Evolutionary conservation across 345 rosid species (phyloP).

Genomic region (Geranium rotundifolium): DNA sequence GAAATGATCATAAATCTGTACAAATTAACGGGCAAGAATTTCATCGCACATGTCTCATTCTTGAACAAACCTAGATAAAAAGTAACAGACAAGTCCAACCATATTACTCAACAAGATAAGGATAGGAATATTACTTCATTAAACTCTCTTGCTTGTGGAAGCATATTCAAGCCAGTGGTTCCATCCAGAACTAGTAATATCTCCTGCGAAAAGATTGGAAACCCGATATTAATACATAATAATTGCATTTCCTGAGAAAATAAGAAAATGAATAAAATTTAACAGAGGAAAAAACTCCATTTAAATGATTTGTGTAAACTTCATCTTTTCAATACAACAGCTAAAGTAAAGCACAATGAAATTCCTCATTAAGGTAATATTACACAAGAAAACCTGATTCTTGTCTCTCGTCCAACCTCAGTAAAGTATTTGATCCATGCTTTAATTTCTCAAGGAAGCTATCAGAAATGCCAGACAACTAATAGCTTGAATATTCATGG

Average conservation of each 20-base stretch:
- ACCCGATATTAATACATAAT: neutral
- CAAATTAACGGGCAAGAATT: neutral
- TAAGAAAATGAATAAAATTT: neutral
- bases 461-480: too few relatives aligned
- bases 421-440: too few relatives aligned
- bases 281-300: neutral
- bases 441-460: too few relatives aligned
- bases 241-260: neutral
- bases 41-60: neutral
- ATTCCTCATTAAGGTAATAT: too few relatives aligned
- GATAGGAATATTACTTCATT: conserved; percentile 53
- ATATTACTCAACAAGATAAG: conserved; percentile 4
- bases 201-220: conserved; percentile 36
- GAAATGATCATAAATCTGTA: neutral
- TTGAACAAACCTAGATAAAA: neutral
- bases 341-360: too few relatives aligned
- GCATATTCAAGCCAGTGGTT: conserved; percentile 94
- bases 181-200: conserved; percentile 91
- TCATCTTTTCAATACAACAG: too few relatives aligned
- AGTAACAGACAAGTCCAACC: neutral
- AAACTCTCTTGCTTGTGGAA: conserved; percentile 98
- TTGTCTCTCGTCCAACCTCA: too few relatives aligned
- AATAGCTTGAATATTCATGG: too few relatives aligned
- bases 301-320: too few relatives aligned
- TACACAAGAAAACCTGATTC: too few relatives aligned